Base-by-base conservation (phyloP, 176 grass and related monocot species). In the Chrysopogon serrulatus region DNA sequence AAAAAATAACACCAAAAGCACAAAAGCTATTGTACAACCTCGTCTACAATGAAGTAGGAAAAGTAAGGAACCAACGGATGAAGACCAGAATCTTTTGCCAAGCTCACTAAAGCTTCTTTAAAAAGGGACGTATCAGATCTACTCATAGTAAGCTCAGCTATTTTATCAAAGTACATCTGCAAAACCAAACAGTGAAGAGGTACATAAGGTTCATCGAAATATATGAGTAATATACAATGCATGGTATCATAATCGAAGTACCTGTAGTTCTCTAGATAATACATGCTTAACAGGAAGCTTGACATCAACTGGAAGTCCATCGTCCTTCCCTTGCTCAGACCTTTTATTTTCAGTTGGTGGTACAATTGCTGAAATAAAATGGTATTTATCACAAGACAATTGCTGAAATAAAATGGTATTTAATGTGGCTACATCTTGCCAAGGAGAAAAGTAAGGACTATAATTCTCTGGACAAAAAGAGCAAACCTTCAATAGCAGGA, bases 161-260 rank as follows among this genome's bases (percentile, higher is more conserved):
- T 94, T 88, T 98, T 98, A 71, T 98, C 95, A 49, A 98, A 98
- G 71, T 98, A 98, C 73, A 92, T 79, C 95, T 98, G 90, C 79
- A 90, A 68, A 83, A 39, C 21, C 45, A 73, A 88, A n/a, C n/a
- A n/a, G n/a, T 23, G 75, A 78, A 86, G 71, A 88, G 21, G 63
- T 86, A 77, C 23, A 54, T 68, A 69, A 80, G 76, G 76, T 79
- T 71, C 19, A 27, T 73, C 0, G 39, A 21, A 19, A 65, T 24
- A 21, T 27, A 78, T 5, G n/a, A 82, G 19, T 66, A 65, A 67
- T 16, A 78, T 34, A 83, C 36, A 62, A 2, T 10, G 3, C 8
- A 40, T 81, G 70, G 65, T 65, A 40, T n/a, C 4, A 61, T 62
- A 49, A 86, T 14, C 17, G 51, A 30, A 40, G 51, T 78, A 94